Conservation (phyloP, 768 basidiomycete genomes). For the Suillus hirtellus region DNA sequence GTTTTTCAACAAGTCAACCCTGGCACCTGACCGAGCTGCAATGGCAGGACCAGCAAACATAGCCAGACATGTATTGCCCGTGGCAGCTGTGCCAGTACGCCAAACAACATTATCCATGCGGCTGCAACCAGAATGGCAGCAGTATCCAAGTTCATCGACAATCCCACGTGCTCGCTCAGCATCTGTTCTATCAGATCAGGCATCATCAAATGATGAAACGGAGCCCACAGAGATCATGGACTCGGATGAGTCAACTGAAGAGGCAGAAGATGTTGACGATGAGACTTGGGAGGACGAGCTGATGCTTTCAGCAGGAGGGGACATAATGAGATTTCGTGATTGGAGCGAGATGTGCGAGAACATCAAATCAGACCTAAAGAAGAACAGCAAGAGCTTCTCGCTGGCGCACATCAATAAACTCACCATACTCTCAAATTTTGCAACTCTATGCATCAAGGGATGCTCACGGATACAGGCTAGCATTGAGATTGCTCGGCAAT, state of each 20-base stretch:
- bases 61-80: neutral
- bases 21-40: neutral
- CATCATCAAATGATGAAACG: neutral
- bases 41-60: neutral
- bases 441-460: slow-evolving; percentile 19
- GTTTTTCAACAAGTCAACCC: neutral
- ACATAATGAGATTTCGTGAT: slow-evolving; percentile 12
- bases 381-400: slow-evolving; percentile 20
- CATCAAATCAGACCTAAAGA: slow-evolving; percentile 33
- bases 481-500: slow-evolving; percentile 36
- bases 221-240: slow-evolving; percentile 1
- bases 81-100: neutral
- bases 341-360: slow-evolving; percentile 31
- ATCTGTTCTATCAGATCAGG: slow-evolving; percentile 6
- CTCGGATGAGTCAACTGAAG: neutral
- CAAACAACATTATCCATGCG: neutral
- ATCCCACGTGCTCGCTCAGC: neutral
- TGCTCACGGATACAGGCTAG: slow-evolving; percentile 30
- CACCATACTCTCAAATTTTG: slow-evolving; percentile 28
- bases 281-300: slow-evolving; percentile 25
- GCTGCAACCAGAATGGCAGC: neutral
- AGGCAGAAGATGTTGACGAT: slow-evolving; percentile 1
- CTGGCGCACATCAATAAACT: neutral
- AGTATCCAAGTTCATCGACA: neutral
- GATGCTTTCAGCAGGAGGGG: slow-evolving; percentile 16